Base-by-base conservation (phyloP, 345 rosid genomes). In the Murraya koenigii region DNA sequence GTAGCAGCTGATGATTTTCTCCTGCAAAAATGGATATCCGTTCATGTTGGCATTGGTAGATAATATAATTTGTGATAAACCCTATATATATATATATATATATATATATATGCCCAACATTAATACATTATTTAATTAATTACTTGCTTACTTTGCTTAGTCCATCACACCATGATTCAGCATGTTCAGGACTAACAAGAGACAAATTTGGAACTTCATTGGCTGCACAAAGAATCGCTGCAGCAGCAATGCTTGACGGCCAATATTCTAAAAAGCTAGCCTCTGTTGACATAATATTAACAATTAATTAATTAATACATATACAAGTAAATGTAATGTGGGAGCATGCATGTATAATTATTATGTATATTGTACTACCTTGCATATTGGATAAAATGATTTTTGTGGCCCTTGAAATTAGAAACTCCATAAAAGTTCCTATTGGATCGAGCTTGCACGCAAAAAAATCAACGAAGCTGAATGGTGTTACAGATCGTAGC, bases 121-220 rank as follows among this genome's bases (percentile, higher is more conserved):
- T 68, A 60, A 68, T 25, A 1, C 17, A 66, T 72, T 66, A 47
- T n/a, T n/a, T n/a, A n/a, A n/a, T 71, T 56, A 69, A 13, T 36
- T 26, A 19, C 28, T 11, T 47, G 32, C 88, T 79, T 91, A 95
- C 99, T 82, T 94, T 94, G 90, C 92, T 86, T 76, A 96, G 85
- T 72, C 99, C 99, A 38, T 88, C 90, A 78, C 98, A 96, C 99
- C 98, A 96, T n/a, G 93, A 86, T 86, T 96, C 97, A 28, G 94
- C 97, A 61, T 82, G 85, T 58, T 92, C 97, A 0, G 91, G 94
- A 79, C 83, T 86, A 75, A 72, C 78, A 56, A 91, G 90, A 6
- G 98, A 83, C 84, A 94, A 78, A 70, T 86, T 89, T 71, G 98
- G 99, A 35, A 94, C 87, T 77, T 88, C 97, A 66, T 85, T 86